phyloP scores from a whole-genome alignment of 2,329 filamentous ascomycete species.

The Nemania serpens region DNA sequence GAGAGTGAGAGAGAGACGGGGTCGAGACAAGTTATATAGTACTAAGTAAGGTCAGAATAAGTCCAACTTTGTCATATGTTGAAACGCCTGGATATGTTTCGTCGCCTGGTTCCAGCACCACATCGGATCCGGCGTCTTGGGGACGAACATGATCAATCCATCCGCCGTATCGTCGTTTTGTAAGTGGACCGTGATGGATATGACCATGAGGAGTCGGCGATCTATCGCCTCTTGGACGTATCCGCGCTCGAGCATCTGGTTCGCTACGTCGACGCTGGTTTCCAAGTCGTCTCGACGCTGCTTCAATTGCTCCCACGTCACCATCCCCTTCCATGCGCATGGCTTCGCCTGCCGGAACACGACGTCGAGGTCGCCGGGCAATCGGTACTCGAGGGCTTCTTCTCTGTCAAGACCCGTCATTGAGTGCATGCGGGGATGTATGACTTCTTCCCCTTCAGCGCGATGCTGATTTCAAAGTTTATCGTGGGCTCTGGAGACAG shows the following conservation, averaged over 20 bases:
- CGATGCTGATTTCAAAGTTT: not conserved
- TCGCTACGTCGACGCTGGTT: not conserved
- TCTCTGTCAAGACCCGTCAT: conserved; percentile 14
- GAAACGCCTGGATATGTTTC: conserved; percentile 20
- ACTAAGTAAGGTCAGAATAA: conserved; percentile 14
- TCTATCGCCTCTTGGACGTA: conserved; percentile 19
- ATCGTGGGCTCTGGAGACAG: not conserved
- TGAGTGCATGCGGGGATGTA: not conserved
- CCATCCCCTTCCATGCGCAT: conserved; percentile 15
- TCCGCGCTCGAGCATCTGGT: conserved; percentile 7
- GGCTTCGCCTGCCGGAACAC: conserved; percentile 23
- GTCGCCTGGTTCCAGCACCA: conserved; percentile 28
- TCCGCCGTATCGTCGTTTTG: conserved; percentile 3
- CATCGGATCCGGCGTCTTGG: conserved; percentile 27
- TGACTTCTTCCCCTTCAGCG: not conserved
- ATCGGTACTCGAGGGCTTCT: conserved; percentile 15
- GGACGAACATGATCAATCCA: conserved; percentile 13
- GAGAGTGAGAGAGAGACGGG: not conserved
- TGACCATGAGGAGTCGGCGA: conserved; percentile 20
- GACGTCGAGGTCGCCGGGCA: conserved; percentile 22
- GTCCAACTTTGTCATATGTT: conserved; percentile 24
- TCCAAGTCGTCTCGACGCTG: conserved; percentile 4
- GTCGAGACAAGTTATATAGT: no score
- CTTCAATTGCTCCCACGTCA: conserved; percentile 19
- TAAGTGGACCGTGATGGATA: conserved; percentile 19